Conservation (phyloP, 2,329 filamentous ascomycete genomes). For the Aspergillus latus region DNA sequence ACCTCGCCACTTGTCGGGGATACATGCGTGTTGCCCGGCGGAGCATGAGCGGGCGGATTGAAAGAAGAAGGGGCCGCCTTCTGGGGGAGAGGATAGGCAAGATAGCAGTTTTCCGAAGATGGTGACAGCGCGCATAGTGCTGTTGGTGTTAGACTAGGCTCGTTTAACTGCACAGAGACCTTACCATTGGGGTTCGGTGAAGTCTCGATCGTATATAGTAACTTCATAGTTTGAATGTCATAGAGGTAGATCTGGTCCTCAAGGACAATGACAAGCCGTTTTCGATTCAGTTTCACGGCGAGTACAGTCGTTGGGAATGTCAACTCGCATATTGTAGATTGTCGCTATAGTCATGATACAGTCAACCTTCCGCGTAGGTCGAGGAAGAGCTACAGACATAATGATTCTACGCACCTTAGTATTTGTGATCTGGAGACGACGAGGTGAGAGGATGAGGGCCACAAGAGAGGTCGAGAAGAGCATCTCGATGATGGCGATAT, state of each 20-base stretch:
- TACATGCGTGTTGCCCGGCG: conserved; percentile 70
- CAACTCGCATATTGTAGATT: conserved; percentile 93
- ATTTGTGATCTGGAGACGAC: conserved; percentile 93
- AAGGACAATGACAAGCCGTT: conserved; percentile 86
- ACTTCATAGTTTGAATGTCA: conserved; percentile 97
- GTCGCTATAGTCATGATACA: conserved; percentile 47
- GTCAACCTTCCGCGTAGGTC: not conserved
- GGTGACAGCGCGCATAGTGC: conserved; percentile 91
- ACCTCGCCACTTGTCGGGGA: conserved; percentile 88
- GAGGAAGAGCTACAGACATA: not conserved
- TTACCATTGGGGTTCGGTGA: conserved; percentile 82
- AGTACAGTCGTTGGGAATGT: conserved; percentile 97
- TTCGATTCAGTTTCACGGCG: conserved; percentile 89
- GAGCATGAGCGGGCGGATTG: conserved; percentile 73
- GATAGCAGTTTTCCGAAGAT: conserved; percentile 92
- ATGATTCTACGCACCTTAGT: conserved; percentile 68
- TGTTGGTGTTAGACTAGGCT: conserved; percentile 29
- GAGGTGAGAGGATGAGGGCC: conserved; percentile 85
- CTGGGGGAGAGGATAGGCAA: conserved; percentile 85
- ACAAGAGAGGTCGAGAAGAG: conserved; percentile 97
- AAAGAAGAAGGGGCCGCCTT: conserved; percentile 55
- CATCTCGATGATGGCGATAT: conserved; percentile 97
- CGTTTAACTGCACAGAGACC: conserved; percentile 2
- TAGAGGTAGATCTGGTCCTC: conserved; percentile 98
- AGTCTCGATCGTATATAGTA: conserved; percentile 87